Base-by-base conservation (phyloP, 1,139 yeast genomes). In the Torulaspora globosa region DNA sequence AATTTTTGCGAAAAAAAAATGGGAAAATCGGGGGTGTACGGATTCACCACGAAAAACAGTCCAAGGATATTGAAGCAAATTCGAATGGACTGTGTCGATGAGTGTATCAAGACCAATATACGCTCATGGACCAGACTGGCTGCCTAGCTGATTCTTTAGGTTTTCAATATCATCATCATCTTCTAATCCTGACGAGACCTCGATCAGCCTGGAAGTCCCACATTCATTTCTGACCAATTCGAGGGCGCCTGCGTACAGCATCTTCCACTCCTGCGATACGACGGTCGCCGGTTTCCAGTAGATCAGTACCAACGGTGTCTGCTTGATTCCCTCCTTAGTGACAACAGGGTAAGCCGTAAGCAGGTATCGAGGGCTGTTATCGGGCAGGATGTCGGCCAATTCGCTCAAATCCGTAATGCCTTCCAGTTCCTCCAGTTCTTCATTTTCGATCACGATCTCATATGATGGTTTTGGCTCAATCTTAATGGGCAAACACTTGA, bases 161-260 rank as follows among this genome's bases (percentile, higher is more conserved):
- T 63, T 67, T 28, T 57, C 60, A 3, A 63, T 49, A 26, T 63
- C 67, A n/a, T 54, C 58, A 8, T 62, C 67, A 27, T 62, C 67
- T 45, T 64, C 68, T 30, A 62, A 43, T 2, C 65, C 65, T 3
- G 62, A 55, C 9, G 62, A 49, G 9, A 63, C 63, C 36, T 65
- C 68, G n/a, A 65, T 50, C 14, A 60, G 49, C 43, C 58, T 64
- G 38, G 59, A 61, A 16, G 66, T 59, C 11, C 92, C 90, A 14
- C 95, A 86, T 58, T 82, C 82, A 45, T 78, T 82, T 62, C 92
- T 74, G 51, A 89, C 76, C 56, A 82, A 69, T 60, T 89, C 96
- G 23, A 86, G 78, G 0, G 95, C 95, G 2, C 94, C 95, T 1
- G 96, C 97, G 59, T 86, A 89, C 41, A 86, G 69, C 96, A 89